Conservation (phyloP, 129 eudicot genomes). For the Pseudognaphalium luteoalbum region DNA sequence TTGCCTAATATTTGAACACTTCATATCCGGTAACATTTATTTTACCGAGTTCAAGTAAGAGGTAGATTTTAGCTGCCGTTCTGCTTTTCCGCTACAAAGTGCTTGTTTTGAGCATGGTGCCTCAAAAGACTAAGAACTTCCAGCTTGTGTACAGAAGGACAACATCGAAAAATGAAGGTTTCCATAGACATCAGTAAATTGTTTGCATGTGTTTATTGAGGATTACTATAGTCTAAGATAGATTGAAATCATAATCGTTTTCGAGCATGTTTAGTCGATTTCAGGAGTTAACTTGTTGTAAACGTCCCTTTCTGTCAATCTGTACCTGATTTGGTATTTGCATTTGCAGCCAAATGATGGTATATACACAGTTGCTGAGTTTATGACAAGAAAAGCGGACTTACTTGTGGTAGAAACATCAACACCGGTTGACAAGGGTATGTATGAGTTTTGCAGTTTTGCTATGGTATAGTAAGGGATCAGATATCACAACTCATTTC, state of each 20-base stretch:
- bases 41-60: neutral
- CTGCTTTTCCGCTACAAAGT: slow-evolving; percentile 1
- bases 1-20: neutral
- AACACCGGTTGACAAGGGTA: slow-evolving; percentile 86
- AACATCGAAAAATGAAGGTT: neutral
- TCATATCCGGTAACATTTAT: neutral
- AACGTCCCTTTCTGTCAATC: neutral
- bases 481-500: neutral
- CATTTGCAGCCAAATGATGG: slow-evolving; percentile 62
- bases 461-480: slow-evolving; percentile 1
- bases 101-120: neutral
- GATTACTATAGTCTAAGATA: neutral
- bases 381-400: slow-evolving; percentile 75
- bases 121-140: slow-evolving; percentile 7
- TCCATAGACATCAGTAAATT: neutral
- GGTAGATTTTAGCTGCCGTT: neutral
- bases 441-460: slow-evolving; percentile 19
- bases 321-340: slow-evolving; percentile 11
- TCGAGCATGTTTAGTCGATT: slow-evolving; percentile 13
- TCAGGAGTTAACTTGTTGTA: slow-evolving; percentile 5
- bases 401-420: slow-evolving; percentile 72
- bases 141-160: slow-evolving; percentile 13
- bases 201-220: neutral
- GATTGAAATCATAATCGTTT: slow-evolving; percentile 1
- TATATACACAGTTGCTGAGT: slow-evolving; percentile 67